phyloP scores from a whole-genome alignment of 495 filamentous ascomycete species.

The Penicillium turbatum region DNA sequence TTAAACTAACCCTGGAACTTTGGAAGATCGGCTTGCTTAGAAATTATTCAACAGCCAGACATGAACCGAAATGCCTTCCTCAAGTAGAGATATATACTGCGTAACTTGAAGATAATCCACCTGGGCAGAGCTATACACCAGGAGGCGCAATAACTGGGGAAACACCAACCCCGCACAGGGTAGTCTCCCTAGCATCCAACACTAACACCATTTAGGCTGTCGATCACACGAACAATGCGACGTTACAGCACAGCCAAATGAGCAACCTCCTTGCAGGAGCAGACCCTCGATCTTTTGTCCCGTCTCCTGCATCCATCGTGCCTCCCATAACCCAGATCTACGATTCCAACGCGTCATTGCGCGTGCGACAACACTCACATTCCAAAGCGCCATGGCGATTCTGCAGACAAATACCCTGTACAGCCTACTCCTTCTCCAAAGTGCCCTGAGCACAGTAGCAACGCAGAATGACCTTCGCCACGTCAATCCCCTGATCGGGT shows the following conservation, averaged over 20 bases:
- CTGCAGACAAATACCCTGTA: not conserved
- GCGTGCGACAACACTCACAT: not conserved
- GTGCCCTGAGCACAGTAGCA: slow-evolving; percentile 1
- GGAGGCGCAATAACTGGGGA: not conserved
- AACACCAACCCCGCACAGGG: slow-evolving; percentile 6
- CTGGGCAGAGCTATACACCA: not conserved
- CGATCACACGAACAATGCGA: slow-evolving; percentile 6
- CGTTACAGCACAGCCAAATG: not conserved
- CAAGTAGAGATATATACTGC: too few species aligned
- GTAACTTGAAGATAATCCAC: too few species aligned
- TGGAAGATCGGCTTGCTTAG: too few species aligned
- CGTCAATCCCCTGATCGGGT: slow-evolving; percentile 53
- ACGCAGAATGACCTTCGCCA: slow-evolving; percentile 26
- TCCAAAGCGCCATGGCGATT: slow-evolving; percentile 1
- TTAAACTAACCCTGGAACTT: too few species aligned
- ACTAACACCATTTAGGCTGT: slow-evolving; percentile 2
- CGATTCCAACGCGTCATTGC: not conserved
- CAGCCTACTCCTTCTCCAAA: slow-evolving; percentile 4
- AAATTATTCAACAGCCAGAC: too few species aligned
- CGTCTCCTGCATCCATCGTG: not conserved
- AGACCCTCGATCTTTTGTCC: not conserved
- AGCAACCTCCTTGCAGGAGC: slow-evolving; percentile 1
- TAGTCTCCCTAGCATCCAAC: not conserved
- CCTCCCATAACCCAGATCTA: not conserved
- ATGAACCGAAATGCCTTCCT: too few species aligned